Base-by-base conservation (phyloP, 148 eudicot species). In the Arbutus unedo region DNA sequence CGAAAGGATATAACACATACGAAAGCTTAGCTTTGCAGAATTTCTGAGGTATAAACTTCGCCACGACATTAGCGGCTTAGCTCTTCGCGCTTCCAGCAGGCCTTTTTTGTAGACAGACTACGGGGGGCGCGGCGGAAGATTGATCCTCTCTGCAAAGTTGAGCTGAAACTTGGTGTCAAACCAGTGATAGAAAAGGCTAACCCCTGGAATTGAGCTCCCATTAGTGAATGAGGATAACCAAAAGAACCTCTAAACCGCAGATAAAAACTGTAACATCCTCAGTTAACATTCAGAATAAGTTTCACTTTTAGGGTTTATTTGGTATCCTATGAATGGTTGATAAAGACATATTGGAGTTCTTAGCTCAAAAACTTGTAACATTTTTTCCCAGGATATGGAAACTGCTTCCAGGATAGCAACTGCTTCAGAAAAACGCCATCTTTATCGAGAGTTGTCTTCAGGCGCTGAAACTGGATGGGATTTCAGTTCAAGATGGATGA, bases 381-480 rank as follows among this genome's bases (percentile, higher is more conserved):
- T 76, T 73, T 79, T 79, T 14, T 77, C 86, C 67, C 84, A 95
- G 98, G 98, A 95, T 81, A 89, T 59, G 83, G 90, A 83, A 87
- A 91, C 91, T 85, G 98, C 99, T 79, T 83, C 90, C 31, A 88
- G 82, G 76, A 79, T 96, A 25, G 45, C 84, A 64, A 75, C 54
- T 81, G 82, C 25, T 13, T 82, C 90, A 73, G 89, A 87, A 54
- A 93, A 91, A 84, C 82, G 88, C 57, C 85, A 82, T 47, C 88
- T 96, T 49, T 96, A 94, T 83, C 93, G 94, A 49, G 95, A 96
- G 85, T 16, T 94, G 54, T 97, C 99, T 82, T 94, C 99, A 62
- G 43, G 93, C 51, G 99, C 99, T 85, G 99, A 96, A 90, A 87
- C 95, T 85, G 99, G 99, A 76, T 94, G 98, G 99, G 99, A 96